Evolutionary conservation across 352 stramenopile species (phyloP).

Genomic region (Phytophthora sp.): DNA sequence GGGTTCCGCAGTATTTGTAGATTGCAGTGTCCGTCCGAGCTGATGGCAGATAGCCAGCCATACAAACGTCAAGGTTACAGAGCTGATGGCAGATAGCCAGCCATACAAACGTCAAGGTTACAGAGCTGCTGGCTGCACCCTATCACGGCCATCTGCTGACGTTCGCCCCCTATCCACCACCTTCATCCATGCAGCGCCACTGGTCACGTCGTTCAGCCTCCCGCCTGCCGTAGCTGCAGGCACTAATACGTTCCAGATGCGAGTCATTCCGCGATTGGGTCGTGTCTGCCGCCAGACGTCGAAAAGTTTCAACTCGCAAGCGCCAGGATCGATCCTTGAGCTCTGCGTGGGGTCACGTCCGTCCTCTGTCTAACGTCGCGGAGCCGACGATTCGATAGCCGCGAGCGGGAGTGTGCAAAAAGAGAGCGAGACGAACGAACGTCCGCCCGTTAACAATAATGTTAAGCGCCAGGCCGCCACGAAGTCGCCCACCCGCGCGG

Average conservation of each 20-base stretch:
- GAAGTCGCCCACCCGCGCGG: conserved; percentile 12
- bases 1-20: conserved; percentile 6
- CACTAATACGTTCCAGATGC: conserved; percentile 10
- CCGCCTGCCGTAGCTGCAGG: conserved; percentile 6
- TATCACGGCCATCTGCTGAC: conserved; percentile 37
- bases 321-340: conserved; percentile 22
- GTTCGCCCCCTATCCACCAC: conserved; percentile 20
- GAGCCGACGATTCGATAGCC: conserved; percentile 25
- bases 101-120: conserved; percentile 13
- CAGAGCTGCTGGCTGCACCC: conserved; percentile 20
- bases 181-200: conserved; percentile 30
- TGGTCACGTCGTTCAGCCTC: conserved; percentile 25
- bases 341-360: conserved; percentile 5
- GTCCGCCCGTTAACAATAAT: conserved; percentile 40
- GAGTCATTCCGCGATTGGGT: conserved; percentile 27
- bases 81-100: not conserved
- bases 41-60: not conserved
- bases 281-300: not conserved
- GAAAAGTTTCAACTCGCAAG: conserved; percentile 1
- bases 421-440: conserved; percentile 28
- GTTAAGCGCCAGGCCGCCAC: conserved; percentile 32
- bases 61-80: conserved; percentile 13
- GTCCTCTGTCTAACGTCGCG: not conserved
- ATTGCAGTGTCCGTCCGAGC: not conserved
- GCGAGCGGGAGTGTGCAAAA: conserved; percentile 26